Percentiles rank a stretch among this genome's conserved stretches.
Evolutionary conservation across 2,329 filamentous ascomycete genomes (phyloP).

Genomic region (Penicillium decumbens): DNA sequence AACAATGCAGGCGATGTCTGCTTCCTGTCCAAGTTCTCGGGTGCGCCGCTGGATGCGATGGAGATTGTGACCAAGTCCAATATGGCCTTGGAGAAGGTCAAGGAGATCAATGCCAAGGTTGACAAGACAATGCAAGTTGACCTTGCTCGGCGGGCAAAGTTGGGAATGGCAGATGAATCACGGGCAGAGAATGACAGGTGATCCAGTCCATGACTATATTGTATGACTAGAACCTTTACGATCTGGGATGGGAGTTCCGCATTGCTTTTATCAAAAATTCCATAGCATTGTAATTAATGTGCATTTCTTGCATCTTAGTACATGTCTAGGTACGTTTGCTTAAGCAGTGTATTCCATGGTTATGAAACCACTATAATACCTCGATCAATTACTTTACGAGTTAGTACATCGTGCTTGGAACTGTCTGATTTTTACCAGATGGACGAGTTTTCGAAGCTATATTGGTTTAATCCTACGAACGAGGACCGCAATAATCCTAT

Average conservation of each 20-base stretch:
- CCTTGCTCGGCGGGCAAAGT: constrained; percentile 55
- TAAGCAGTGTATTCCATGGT: too few relatives aligned
- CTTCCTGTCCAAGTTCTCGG: constrained; percentile 85
- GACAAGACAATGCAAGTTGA: constrained; percentile 72
- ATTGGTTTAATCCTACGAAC: too few relatives aligned
- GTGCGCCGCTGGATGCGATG: constrained; percentile 73
- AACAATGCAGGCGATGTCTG: constrained; percentile 89
- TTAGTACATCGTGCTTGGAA: too few relatives aligned
- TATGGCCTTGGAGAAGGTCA: constrained; percentile 71
- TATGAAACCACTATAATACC: too few relatives aligned
- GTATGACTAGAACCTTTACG: constrained; percentile 23
- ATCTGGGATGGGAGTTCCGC: constrained; percentile 21
- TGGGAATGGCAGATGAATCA: constrained; percentile 75
- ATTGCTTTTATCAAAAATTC: constrained; percentile 1
- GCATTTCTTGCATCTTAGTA: background rate
- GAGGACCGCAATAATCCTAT: too few relatives aligned
- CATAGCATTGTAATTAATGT: background rate
- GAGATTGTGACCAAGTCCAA: constrained; percentile 70
- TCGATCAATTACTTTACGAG: too few relatives aligned
- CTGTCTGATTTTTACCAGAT: too few relatives aligned
- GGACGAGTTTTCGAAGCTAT: too few relatives aligned
- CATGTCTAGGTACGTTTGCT: background rate
- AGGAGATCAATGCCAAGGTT: constrained; percentile 70
- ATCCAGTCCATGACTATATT: constrained; percentile 23
- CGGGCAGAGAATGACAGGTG: constrained; percentile 80